Base-by-base conservation (phyloP, 1,139 yeast species). In the Arxiozyma heterogenica region DNA sequence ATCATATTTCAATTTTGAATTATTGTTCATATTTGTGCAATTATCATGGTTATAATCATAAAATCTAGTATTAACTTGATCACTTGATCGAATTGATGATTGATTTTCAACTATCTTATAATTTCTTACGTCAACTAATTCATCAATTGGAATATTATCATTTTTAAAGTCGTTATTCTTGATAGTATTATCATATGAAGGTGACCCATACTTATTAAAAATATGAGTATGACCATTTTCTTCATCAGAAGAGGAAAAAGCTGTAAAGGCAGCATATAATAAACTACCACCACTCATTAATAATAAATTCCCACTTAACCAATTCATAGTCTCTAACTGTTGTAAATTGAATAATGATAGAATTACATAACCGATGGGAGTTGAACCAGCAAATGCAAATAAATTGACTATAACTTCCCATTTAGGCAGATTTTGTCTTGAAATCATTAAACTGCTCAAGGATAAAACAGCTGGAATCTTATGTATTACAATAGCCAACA, bases 381-480 rank as follows among this genome's bases (percentile, higher is more conserved):
- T 66, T 0, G 71, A 67, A 1, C 62, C 50, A 1, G 70, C 62
- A 59, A 69, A 69, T 20, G 65, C 64, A 51, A 64, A 59, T 21
- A 69, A 55, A 49, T 69, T 67, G 5, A 68, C 60, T 1, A 63
- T 45, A 6, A 62, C 63, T 51, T 63, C 66, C 55, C 64, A 59
- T 53, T 62, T 59, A 17, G 68, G 63, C 22, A 68, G 53, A 20
- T 61, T 58, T 52, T 68, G 71, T 49, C 61, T 64, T 6, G 69
- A 62, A 8, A 66, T 58, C 70, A 69, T 64, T n/a, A 69, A 48
- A 48, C 69, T 62, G 2, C 80, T 69, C 48, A 83, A 71, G 49
- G 87, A 83, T 59, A 83, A 77, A 1, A 83, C 75, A 0, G 87
- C 82, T 0, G 89, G 89, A 17, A 83, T 66, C 60, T 83, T 83